A percentile compares a stretch with the other conserved stretches of the same genome.
Conservation (phyloP, 345 rosid genomes). For the Euphorbia lathyris region DNA sequence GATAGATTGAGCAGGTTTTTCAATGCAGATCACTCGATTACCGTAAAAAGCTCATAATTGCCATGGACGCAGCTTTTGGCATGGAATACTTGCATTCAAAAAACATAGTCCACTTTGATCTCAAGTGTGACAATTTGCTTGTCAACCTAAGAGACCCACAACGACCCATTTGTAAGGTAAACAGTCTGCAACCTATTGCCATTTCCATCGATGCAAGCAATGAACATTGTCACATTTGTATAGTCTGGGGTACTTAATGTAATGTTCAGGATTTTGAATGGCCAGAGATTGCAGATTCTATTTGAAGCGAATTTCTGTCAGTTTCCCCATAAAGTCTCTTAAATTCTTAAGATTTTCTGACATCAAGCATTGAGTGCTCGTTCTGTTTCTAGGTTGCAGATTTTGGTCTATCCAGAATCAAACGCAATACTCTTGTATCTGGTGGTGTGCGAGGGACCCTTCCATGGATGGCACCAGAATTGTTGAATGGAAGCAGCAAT, state of each 20-base stretch:
- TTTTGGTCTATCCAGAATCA: slow-evolving; percentile 70
- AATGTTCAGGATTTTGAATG: slow-evolving; percentile 1
- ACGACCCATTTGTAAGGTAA: slow-evolving; percentile 68
- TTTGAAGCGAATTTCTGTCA: slow-evolving; percentile 4
- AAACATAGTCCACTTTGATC: slow-evolving; percentile 69
- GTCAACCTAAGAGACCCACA: slow-evolving; percentile 63
- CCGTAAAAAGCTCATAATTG: slow-evolving; percentile 51
- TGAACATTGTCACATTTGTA: not conserved
- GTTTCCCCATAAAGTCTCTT: not conserved
- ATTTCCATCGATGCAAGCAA: not conserved
- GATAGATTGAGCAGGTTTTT: slow-evolving; percentile 7
- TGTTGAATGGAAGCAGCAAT: slow-evolving; percentile 61
- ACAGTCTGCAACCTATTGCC: slow-evolving; percentile 1
- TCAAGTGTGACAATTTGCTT: slow-evolving; percentile 64
- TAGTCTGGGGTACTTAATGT: not conserved
- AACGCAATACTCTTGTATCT: slow-evolving; percentile 62
- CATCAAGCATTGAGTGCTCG: not conserved
- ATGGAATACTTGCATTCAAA: slow-evolving; percentile 74
- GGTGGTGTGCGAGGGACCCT: slow-evolving; percentile 75
- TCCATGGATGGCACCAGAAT: slow-evolving; percentile 77
- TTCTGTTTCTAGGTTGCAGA: slow-evolving; percentile 51
- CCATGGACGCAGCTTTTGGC: slow-evolving; percentile 80
- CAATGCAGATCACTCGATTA: slow-evolving; percentile 48
- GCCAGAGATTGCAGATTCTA: slow-evolving; percentile 3
- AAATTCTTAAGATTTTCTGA: not conserved